Evolutionary conservation across 305 asterid genomes (phyloP).

Genomic region (Ilex paraguariensis): DNA sequence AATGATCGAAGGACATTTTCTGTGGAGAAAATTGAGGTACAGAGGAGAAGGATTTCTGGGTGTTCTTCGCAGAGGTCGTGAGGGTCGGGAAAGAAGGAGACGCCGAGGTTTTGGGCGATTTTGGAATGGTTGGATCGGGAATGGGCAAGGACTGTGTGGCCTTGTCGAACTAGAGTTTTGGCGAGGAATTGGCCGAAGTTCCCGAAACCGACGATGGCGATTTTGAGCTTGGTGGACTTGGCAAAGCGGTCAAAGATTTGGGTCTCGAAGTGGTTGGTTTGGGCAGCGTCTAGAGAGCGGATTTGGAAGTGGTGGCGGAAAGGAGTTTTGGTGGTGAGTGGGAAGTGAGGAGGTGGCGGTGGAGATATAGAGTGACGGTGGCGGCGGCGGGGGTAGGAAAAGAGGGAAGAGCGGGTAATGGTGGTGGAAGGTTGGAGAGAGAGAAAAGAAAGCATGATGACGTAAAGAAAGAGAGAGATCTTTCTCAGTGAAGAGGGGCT

Average conservation of each 20-base stretch:
- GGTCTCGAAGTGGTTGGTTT: conserved; percentile 61
- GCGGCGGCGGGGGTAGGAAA: conserved; percentile 11
- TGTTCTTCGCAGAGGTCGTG: conserved; percentile 84
- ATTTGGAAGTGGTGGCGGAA: conserved; percentile 19
- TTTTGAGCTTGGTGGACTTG: conserved; percentile 59
- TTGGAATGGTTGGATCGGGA: conserved; percentile 53
- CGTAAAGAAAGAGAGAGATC: too few species aligned
- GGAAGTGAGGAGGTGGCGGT: conserved; percentile 10
- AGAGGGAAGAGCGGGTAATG: conserved; percentile 15
- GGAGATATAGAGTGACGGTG: conserved; percentile 6
- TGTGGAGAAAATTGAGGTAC: conserved; percentile 62
- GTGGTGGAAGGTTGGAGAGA: conserved; percentile 14
- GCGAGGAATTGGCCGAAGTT: conserved; percentile 84
- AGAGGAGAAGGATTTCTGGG: conserved; percentile 68
- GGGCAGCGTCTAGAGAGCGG: conserved; percentile 66
- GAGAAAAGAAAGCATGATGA: not conserved
- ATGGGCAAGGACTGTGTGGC: conserved; percentile 58
- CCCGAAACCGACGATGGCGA: conserved; percentile 75
- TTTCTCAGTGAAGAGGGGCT: too few species aligned
- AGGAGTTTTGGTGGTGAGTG: not conserved
- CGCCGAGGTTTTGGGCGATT: conserved; percentile 49
- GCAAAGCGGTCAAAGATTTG: conserved; percentile 35
- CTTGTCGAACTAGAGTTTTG: conserved; percentile 62
- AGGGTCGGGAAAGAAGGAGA: conserved; percentile 53
- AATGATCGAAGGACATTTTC: conserved; percentile 58